phyloP scores from a whole-genome alignment of 192 early-diverging fungal genomes.

The Mortierella hygrophila region DNA sequence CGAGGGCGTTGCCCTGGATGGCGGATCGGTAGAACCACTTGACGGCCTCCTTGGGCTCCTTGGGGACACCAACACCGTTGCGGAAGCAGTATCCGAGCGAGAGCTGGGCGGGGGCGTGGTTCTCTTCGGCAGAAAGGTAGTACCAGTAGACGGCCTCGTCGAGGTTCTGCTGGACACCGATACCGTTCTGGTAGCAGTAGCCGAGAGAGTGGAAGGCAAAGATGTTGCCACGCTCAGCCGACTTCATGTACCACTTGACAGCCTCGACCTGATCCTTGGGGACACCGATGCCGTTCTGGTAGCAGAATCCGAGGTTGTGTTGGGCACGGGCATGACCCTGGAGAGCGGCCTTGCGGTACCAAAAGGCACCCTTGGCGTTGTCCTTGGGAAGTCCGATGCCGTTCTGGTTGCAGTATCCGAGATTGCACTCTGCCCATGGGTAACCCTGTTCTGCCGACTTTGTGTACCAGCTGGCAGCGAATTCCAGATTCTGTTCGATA shows the following conservation, averaged over 20 bases:
- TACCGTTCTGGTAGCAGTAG: conserved; percentile 72
- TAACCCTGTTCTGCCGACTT: conserved; percentile 65
- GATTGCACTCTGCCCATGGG: conserved; percentile 75
- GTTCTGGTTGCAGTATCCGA: conserved; percentile 82
- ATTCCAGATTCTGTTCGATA: conserved; percentile 59
- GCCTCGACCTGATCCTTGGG: conserved; percentile 63
- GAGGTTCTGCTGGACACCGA: conserved; percentile 63
- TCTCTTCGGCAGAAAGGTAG: conserved; percentile 64
- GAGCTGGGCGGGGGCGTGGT: conserved; percentile 68
- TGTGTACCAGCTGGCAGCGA: conserved; percentile 70
- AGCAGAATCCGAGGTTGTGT: conserved; percentile 87
- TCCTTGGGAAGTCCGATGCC: conserved; percentile 69
- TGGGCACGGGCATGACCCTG: conserved; percentile 69
- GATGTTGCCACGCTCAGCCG: conserved; percentile 64
- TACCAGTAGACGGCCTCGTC: conserved; percentile 72
- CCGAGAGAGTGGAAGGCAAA: conserved; percentile 71
- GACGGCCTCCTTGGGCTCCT: conserved; percentile 69
- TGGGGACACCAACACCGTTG: conserved; percentile 68
- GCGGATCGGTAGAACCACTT: conserved; percentile 77
- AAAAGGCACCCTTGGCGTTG: conserved; percentile 62
- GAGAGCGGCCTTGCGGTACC: conserved; percentile 71
- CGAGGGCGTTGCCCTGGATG: conserved; percentile 78
- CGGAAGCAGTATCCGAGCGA: conserved; percentile 72
- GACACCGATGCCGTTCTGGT: conserved; percentile 88
- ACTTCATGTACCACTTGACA: conserved; percentile 65